Evolutionary conservation across 2,329 filamentous ascomycete genomes (phyloP), one percentile per base, ranked within the genome.

Genomic region (Alternaria sp.): DNA sequence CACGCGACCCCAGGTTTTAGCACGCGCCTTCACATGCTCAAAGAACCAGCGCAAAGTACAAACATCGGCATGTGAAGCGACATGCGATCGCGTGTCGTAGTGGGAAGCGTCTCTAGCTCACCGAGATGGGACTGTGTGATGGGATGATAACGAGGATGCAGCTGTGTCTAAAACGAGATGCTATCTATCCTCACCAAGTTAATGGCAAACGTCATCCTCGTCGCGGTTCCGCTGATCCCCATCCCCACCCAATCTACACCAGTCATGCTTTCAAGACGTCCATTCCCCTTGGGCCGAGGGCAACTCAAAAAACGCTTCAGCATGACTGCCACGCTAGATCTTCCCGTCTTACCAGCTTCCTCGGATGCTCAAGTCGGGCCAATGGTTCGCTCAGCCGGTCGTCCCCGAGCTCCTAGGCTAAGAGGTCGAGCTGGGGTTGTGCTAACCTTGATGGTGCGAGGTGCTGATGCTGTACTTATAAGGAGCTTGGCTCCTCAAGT

Each of bases 151-250:
- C 4, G 23, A 42, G 28, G 29, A 53, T 54, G 42, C 36, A 33
- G 26, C 55, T n/a, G 46, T 49, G 55, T 48, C 50, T 28, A 17
- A 4, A 39, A 55, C 28, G 37, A 61, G 46, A 23, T 54, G 61
- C 56, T 14, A 48, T 51, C 56, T 14, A 48, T 51, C 28, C 28
- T 41, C 40, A 29, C 59, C 66, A 72, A 72, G 67, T 63, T 62
- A 74, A 72, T 74, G 69, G 72, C 72, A 65, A 73, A 74, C 72
- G 72, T 75, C 72, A 75, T 75, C 49, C 64, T 59, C 63, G 65
- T 66, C 61, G 60, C 57, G 45, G 57, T 56, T 66, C 65, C 66
- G 67, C 60, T 67, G 54, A 63, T 67, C 69, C 67, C 68, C 62
- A 68, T 57, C 54, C 54, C 49, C 53, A 52, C 61, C 60, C 58